Evolutionary conservation across 371 early-diverging fungal genomes (phyloP).

Genomic region (Apophysomyces variabilis): DNA sequence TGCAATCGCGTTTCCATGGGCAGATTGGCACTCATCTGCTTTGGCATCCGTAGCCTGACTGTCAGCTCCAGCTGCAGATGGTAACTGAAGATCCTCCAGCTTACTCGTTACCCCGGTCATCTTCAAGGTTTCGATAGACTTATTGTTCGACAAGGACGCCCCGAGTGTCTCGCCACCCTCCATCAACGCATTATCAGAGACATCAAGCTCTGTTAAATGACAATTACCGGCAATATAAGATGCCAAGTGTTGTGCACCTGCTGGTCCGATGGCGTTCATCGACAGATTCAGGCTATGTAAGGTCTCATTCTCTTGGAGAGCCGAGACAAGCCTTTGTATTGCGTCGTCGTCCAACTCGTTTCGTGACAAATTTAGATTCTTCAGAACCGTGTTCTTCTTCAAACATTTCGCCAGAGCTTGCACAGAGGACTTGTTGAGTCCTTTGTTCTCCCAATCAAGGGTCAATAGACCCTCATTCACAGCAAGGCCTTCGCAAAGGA

Average conservation of each 20-base stretch:
- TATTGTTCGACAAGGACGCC: constrained; percentile 39
- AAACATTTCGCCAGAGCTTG: constrained; percentile 30
- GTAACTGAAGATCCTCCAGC: constrained; percentile 35
- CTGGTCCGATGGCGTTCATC: constrained; percentile 45
- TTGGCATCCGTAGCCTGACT: constrained; percentile 18
- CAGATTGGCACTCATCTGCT: constrained; percentile 25
- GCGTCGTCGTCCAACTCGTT: constrained; percentile 53
- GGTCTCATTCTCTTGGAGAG: constrained; percentile 9
- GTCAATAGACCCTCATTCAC: constrained; percentile 52
- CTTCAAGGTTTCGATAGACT: constrained; percentile 40
- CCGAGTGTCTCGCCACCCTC: constrained; percentile 49
- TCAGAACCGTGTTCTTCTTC: constrained; percentile 32
- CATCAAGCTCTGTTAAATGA: constrained; percentile 48
- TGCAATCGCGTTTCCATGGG: constrained; percentile 53
- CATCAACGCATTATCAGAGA: constrained; percentile 60
- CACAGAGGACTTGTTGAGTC: constrained; percentile 32
- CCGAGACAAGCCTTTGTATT: constrained; percentile 29
- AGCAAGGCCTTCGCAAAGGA: constrained; percentile 57
- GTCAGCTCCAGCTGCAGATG: constrained; percentile 33
- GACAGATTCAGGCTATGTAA: constrained; percentile 48
- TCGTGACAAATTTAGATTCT: constrained; percentile 51
- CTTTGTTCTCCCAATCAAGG: constrained; percentile 67
- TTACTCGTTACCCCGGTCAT: constrained; percentile 45
- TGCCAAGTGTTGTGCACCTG: constrained; percentile 39
- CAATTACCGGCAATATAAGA: constrained; percentile 18